Evolutionary conservation across 805 yeast species (phyloP), one percentile per base, ranked within the genome.

Genomic region (Suhomyces vadensis): DNA sequence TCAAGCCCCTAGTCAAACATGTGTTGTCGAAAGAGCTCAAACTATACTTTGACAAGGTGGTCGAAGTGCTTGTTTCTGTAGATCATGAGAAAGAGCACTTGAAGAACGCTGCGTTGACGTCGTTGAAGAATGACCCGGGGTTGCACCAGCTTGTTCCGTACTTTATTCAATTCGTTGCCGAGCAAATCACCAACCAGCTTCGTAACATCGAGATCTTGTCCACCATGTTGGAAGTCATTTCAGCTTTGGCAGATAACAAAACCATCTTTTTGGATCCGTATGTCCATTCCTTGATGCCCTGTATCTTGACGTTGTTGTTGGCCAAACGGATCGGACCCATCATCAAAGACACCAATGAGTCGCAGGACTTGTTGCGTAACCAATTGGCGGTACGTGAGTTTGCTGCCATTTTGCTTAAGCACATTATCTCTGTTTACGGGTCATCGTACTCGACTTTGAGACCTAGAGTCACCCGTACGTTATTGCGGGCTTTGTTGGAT

Each of bases 211-310:
- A 77, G 3, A 64, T 87, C 14, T 69, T 94, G 42, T 76, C 87
- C 3, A 87, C 96, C 5, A 90, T 92, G 88, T 70, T 94, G 48
- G 95, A 89, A 62, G 90, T 90, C 50, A 81, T 92, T 9, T 86
- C 88, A 47, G 90, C 98, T 0, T 73, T 94, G 23, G 74, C 90
- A 39, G 81, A 85, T 35, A 94, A 94, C 65, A 82, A 82, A 43
- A 83, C 95, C 16, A 82, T 94, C 31, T 92, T 90, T 56, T 74
- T 92, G 48, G 97, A 92, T 53, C 99, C 98, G 8, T 92, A 92
- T 58, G 89, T 94, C 37, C 99, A 95, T 68, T 92, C 96, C 0
- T 71, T 94, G 54, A 89, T 94, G 87, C 99, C 99, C n/a, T 88
- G 97, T 48, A 84, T 94, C 25, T 74, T 94, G 52, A 94, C 99